A percentile compares a stretch with the other conserved stretches of the same genome.
phyloP scores from a whole-genome alignment of 2,329 filamentous ascomycete species.

The Monilinia aucupariae region DNA sequence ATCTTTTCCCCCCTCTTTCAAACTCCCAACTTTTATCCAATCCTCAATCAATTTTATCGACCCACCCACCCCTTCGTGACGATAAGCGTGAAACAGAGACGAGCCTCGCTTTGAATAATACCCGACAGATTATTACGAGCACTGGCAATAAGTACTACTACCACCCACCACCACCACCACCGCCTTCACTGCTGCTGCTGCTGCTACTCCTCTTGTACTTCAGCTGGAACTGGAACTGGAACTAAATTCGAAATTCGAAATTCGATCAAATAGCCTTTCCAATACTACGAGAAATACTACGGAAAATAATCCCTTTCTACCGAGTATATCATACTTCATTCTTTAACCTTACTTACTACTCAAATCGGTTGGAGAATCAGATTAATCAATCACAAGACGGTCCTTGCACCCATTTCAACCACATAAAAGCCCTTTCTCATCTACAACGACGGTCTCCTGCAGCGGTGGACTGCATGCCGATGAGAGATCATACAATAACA shows the following conservation, averaged over 20 bases:
- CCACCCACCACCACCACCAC: too few relatives aligned
- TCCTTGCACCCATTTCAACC: constrained; percentile 8
- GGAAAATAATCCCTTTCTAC: too few relatives aligned
- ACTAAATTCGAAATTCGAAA: background rate
- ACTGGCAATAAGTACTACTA: background rate
- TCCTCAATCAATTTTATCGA: constrained; percentile 7
- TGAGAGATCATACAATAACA: constrained; percentile 28
- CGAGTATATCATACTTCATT: background rate
- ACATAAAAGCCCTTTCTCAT: constrained; percentile 13
- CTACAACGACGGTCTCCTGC: constrained; percentile 23
- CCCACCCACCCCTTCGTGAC: constrained; percentile 6
- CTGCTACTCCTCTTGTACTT: background rate
- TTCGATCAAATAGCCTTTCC: background rate
- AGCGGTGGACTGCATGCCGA: constrained; percentile 25
- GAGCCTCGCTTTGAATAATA: constrained; percentile 14
- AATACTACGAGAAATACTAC: background rate
- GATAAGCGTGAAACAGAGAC: constrained; percentile 17
- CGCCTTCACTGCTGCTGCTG: too few relatives aligned
- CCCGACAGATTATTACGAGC: constrained; percentile 9
- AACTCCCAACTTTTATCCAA: too few relatives aligned
- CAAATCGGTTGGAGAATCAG: constrained; percentile 4
- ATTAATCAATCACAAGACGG: constrained; percentile 1
- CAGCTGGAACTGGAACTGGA: too few relatives aligned
- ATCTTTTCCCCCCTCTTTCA: background rate
- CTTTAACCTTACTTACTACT: background rate